Conservation (phyloP, 306 rosid species). For the Dryas drummondii region DNA sequence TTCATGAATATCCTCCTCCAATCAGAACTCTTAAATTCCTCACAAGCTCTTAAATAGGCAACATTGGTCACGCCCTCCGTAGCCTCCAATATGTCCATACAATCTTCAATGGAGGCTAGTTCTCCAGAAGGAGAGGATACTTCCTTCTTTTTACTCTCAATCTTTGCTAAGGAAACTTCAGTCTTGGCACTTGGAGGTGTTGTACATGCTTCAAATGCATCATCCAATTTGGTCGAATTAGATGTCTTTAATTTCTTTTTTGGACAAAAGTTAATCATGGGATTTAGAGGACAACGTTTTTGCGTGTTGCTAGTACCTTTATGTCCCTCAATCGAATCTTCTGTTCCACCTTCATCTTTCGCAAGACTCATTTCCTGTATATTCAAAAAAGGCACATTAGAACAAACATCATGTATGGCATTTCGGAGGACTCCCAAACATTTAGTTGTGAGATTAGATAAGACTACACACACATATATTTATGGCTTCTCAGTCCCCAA, state of each 20-base stretch:
- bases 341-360: background rate
- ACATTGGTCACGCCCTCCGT: background rate
- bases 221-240: background rate
- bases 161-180: background rate
- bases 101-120: background rate
- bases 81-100: conserved; percentile 9
- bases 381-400: background rate
- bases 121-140: too few relatives aligned
- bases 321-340: background rate
- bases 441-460: background rate
- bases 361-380: background rate
- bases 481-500: too few relatives aligned
- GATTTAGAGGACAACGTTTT: too few relatives aligned
- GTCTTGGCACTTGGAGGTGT: background rate
- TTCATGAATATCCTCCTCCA: conserved; percentile 13
- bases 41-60: conserved; percentile 3
- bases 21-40: conserved; percentile 6
- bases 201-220: background rate
- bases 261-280: too few relatives aligned
- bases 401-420: too few relatives aligned
- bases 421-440: background rate
- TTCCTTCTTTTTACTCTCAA: background rate
- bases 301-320: background rate
- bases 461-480: background rate
- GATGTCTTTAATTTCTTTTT: background rate